Conservation (phyloP, 352 stramenopile species). For the Pythium volutum region DNA sequence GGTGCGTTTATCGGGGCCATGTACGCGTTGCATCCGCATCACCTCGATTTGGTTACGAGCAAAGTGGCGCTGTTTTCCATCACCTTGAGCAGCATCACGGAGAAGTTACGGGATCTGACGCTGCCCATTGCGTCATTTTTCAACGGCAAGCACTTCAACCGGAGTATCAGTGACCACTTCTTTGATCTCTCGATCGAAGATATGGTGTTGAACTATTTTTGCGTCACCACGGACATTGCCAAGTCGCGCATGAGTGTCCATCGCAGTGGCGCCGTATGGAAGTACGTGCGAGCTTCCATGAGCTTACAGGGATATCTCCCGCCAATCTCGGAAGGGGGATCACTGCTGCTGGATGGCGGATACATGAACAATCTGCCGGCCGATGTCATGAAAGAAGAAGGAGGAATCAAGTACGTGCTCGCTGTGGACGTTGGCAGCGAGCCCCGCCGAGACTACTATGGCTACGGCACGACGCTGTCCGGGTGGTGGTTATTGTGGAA, state of each 20-base stretch:
- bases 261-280: conserved; percentile 82
- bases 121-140: conserved; percentile 90
- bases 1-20: conserved; percentile 83
- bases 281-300: conserved; percentile 91
- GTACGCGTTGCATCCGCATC: conserved; percentile 75
- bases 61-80: conserved; percentile 59
- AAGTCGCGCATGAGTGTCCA: conserved; percentile 87
- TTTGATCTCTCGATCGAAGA: conserved; percentile 85
- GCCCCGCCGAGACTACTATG: conserved; percentile 66
- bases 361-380: conserved; percentile 94
- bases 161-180: conserved; percentile 66
- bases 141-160: conserved; percentile 82
- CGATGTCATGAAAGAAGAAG: conserved; percentile 90
- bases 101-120: conserved; percentile 84
- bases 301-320: conserved; percentile 90
- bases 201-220: conserved; percentile 92
- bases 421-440: conserved; percentile 89
- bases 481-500: conserved; percentile 92
- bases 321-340: conserved; percentile 86
- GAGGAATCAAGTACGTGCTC: conserved; percentile 87
- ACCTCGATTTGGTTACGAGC: conserved; percentile 49
- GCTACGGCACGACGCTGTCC: conserved; percentile 76
- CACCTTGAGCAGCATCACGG: conserved; percentile 62
- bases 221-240: conserved; percentile 90
- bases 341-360: conserved; percentile 85